Evolutionary conservation across 176 grass and related monocot genomes (phyloP).

Genomic region (Ampelocalamus luodianensis): DNA sequence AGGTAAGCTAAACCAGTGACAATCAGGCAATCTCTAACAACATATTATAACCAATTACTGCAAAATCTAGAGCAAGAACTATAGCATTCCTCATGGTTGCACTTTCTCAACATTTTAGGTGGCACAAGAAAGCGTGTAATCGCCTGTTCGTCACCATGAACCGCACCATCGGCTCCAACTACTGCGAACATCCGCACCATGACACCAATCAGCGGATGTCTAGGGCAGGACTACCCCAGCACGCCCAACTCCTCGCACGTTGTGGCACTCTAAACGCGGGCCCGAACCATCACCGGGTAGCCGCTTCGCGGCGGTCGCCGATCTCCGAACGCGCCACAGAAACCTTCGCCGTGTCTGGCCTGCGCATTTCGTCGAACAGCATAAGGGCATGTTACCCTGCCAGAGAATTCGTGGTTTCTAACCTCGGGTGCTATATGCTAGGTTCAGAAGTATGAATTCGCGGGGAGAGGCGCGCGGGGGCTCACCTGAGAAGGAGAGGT

Average conservation of each 20-base stretch:
- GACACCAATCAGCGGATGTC: not conserved
- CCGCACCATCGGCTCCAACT: not conserved
- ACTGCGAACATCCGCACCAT: not conserved
- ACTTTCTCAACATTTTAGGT: not conserved
- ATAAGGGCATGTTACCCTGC: not conserved
- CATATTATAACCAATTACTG: not conserved
- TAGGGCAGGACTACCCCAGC: not conserved
- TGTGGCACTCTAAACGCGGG: not conserved
- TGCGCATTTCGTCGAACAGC: constrained; percentile 23
- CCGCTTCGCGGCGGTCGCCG: too few relatives aligned
- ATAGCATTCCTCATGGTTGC: not conserved
- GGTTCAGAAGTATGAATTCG: not conserved
- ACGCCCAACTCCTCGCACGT: not conserved
- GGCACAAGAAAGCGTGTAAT: not conserved
- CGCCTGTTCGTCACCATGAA: not conserved
- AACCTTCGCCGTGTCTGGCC: not conserved
- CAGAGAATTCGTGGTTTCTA: not conserved
- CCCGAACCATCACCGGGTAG: not conserved
- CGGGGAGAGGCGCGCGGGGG: not conserved
- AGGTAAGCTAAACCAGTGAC: not conserved
- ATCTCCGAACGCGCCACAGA: not conserved
- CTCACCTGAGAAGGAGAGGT: constrained; percentile 91
- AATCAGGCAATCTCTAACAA: constrained; percentile 13
- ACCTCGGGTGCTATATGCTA: not conserved
- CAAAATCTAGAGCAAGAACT: constrained; percentile 14